Base-by-base conservation (phyloP, 345 rosid genomes). In the Citrus sp. region DNA sequence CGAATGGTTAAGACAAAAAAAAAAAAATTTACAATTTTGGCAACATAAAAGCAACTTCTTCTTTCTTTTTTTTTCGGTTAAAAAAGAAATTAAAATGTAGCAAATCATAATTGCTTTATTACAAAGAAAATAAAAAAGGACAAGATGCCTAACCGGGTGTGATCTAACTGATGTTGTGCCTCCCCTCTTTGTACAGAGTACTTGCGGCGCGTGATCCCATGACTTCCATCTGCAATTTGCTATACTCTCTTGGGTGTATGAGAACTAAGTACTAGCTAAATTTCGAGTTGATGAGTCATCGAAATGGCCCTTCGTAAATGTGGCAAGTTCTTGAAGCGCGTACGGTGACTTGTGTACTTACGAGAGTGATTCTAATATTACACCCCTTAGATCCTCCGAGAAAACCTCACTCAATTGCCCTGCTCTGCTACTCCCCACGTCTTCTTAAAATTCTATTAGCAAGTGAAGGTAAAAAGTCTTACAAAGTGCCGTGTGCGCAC, bases 201-300 rank as follows among this genome's bases (percentile, higher is more conserved):
- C 49, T 72, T 55, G 75, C 32, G 72, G 79, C 55, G 79, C 79
- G 79, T 76, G 79, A 76, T 76, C 72, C 79, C 73, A 76, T 66
- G 72, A 66, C 21, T 46, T 10, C 7, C 34, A 12, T 9, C 6
- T 30, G 42, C 32, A 3, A 75, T 0, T 9, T 12, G 30, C 10
- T 49, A 3, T 63, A 74, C 56, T 34, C 55, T 0, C 40, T 32
- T 27, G 58, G 12, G 32, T 49, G 24, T 16, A 18, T 51, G 0
- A 4, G n/a, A 14, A 14, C 1, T 0, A 34, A 0, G 7, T n/a
- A 64, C 61, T 65, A 51, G 63, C 78, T 4, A 1, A 28, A 0
- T 21, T 4, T 22, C 6, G 1, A 13, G 9, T 28, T 1, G 25
- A 7, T 19, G 22, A 64, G 8, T 32, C 3, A 5, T 6, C 3